These are phyloP conservation scores for Colletotrichum somersetense DNA, from an alignment of 2,329 filamentous ascomycete species.

Conservation along the genomic window DNA sequence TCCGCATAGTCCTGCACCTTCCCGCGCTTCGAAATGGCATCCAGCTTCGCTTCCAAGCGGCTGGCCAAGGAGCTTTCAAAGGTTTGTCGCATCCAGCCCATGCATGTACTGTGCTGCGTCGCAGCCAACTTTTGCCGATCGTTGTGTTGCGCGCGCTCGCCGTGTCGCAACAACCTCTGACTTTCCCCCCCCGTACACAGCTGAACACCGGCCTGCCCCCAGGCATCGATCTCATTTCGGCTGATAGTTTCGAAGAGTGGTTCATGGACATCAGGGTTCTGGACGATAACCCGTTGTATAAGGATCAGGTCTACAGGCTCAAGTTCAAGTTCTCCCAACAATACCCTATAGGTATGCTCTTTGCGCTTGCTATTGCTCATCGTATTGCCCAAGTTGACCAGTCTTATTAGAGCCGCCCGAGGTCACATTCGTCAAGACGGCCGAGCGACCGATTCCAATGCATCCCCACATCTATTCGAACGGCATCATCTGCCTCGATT, in stretches of 20 bases:
- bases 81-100: slow-evolving; percentile 52
- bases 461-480: slow-evolving; percentile 99
- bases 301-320: slow-evolving; percentile 82
- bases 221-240: slow-evolving; percentile 82
- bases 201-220: slow-evolving; percentile 67
- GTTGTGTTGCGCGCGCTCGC: slow-evolving; percentile 11
- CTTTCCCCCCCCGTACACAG: not conserved
- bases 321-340: slow-evolving; percentile 86
- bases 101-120: slow-evolving; percentile 1
- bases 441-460: slow-evolving; percentile 82
- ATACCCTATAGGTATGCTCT: slow-evolving; percentile 87
- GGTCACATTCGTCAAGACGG: slow-evolving; percentile 83
- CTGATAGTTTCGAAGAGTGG: slow-evolving; percentile 91
- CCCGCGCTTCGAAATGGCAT: slow-evolving; percentile 50
- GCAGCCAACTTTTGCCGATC: slow-evolving; percentile 1
- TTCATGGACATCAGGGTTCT: slow-evolving; percentile 91
- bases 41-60: slow-evolving; percentile 67
- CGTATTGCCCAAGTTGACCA: slow-evolving; percentile 9
- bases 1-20: not conserved
- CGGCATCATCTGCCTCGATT: slow-evolving; percentile 96
- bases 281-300: slow-evolving; percentile 90
- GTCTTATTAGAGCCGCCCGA: slow-evolving; percentile 83
- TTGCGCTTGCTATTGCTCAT: slow-evolving; percentile 4
- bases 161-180: slow-evolving; percentile 24
- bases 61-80: slow-evolving; percentile 71